phyloP scores from a whole-genome alignment of 75 land plant species.

The Adiantum capillusveneris region DNA sequence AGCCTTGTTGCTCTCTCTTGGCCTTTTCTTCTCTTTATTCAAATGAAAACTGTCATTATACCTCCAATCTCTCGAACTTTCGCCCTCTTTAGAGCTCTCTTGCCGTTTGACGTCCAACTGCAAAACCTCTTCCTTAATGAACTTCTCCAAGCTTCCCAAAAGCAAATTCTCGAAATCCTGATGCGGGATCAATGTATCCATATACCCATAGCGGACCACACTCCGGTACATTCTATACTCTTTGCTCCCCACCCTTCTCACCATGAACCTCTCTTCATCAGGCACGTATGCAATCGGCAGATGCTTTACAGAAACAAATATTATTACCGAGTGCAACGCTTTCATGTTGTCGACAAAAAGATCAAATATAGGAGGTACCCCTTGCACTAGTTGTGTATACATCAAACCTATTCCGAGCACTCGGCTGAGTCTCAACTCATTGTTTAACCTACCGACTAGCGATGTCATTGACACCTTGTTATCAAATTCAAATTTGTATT shows the following conservation, averaged over 20 bases:
- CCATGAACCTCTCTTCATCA: slow-evolving; percentile 58
- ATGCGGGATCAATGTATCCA: slow-evolving; percentile 71
- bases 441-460: slow-evolving; percentile 71
- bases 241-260: slow-evolving; percentile 61
- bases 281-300: slow-evolving; percentile 72
- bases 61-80: no score
- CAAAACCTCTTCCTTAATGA: slow-evolving; percentile 19
- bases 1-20: no score
- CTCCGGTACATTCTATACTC: slow-evolving; percentile 69
- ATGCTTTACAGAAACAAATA: slow-evolving; percentile 60
- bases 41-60: no score
- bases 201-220: slow-evolving; percentile 82
- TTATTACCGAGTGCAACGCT: slow-evolving; percentile 67
- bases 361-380: slow-evolving; percentile 77
- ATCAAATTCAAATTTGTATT: slow-evolving; percentile 68
- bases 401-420: slow-evolving; percentile 91
- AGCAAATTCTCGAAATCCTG: slow-evolving; percentile 71
- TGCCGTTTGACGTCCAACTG: no score
- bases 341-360: slow-evolving; percentile 72
- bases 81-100: no score
- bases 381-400: slow-evolving; percentile 78
- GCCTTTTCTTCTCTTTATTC: no score
- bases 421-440: slow-evolving; percentile 64
- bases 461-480: slow-evolving; percentile 73
- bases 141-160: slow-evolving; percentile 43